Evolutionary conservation across 306 rosid species (phyloP).

Genomic region (Echinosophora koreensis): DNA sequence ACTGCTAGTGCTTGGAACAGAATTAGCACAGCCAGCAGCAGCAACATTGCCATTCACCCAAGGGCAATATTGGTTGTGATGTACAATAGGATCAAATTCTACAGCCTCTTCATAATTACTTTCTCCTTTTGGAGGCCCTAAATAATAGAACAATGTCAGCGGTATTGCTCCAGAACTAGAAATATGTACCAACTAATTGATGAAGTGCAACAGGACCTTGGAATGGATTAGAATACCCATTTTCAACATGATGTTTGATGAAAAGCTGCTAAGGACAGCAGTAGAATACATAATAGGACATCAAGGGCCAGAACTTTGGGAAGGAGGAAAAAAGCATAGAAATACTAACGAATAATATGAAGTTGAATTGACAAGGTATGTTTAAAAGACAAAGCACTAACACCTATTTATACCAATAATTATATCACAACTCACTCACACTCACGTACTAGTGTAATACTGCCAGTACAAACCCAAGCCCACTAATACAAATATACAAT

Average conservation of each 20-base stretch:
- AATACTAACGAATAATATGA: background rate
- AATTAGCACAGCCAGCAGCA: conserved; percentile 80
- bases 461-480: background rate
- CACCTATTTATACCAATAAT: background rate
- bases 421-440: background rate
- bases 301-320: background rate
- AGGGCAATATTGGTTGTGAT: conserved; percentile 95
- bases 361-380: background rate
- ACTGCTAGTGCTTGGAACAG: conserved; percentile 61
- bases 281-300: background rate
- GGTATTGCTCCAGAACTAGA: conserved; percentile 39
- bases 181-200: conserved; percentile 22
- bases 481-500: too few species aligned
- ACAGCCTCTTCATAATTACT: conserved; percentile 86
- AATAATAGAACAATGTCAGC: conserved; percentile 46
- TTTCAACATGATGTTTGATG: conserved; percentile 6
- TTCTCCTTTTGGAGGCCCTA: conserved; percentile 92
- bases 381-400: background rate
- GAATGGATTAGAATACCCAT: conserved; percentile 26
- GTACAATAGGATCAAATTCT: conserved; percentile 89
- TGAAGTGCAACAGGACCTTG: conserved; percentile 22
- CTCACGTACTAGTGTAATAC: background rate
- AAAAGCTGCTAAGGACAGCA: background rate
- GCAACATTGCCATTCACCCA: conserved; percentile 99
- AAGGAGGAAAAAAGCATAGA: background rate